Evolutionary conservation across 257 asterid species (phyloP).

Genomic region (Gardenia jasminoides): DNA sequence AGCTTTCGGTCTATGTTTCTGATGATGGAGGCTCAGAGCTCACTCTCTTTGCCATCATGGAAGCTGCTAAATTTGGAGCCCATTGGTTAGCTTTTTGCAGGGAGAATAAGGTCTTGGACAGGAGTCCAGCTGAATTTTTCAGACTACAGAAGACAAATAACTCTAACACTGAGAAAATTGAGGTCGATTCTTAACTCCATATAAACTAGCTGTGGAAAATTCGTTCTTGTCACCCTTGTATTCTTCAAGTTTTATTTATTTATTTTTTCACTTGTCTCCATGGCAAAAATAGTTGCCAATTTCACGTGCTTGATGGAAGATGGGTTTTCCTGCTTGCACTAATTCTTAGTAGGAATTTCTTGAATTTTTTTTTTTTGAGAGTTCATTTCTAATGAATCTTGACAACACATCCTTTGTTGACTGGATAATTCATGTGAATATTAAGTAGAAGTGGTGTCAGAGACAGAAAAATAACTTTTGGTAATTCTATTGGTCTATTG

Average conservation of each 20-base stretch:
- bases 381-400: no score
- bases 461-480: no score
- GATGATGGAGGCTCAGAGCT: constrained; percentile 76
- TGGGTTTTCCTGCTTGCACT: background rate
- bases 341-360: background rate
- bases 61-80: constrained; percentile 59
- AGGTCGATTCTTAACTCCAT: constrained; percentile 3
- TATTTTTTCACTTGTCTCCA: background rate
- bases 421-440: no score
- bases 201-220: background rate
- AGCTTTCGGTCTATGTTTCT: constrained; percentile 60
- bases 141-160: constrained; percentile 10
- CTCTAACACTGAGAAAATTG: constrained; percentile 2
- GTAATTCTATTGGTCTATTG: no score
- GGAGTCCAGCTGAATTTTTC: constrained; percentile 54
- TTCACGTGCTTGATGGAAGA: background rate
- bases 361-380: no score
- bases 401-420: no score
- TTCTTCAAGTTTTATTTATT: no score
- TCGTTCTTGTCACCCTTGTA: background rate
- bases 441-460: no score
- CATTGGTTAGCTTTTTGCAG: constrained; percentile 65
- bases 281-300: background rate
- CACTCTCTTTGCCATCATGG: constrained; percentile 57
- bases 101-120: constrained; percentile 37